Base-by-base conservation (phyloP, 164 flowering plant genomes). In the Nymphaea colorata region DNA sequence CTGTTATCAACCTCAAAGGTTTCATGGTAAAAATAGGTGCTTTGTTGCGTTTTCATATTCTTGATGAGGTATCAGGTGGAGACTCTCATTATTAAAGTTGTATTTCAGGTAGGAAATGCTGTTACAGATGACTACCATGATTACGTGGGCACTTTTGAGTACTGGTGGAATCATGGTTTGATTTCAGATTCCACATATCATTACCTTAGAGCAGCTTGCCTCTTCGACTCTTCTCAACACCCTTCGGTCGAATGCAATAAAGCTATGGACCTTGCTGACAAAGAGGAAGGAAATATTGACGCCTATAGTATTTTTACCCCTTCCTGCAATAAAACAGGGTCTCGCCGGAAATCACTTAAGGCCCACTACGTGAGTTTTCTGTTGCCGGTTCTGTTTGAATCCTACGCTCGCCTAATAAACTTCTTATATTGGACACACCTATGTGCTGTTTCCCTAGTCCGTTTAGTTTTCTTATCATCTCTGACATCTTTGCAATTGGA, bases 101-200 rank as follows among this genome's bases (percentile, higher is more conserved):
- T 61, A 4, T 66, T 68, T 74, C 72, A 94, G 98, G 98, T 91
- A 65, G 99, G 99, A 47, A 94, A 94, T 82, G 96, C 92, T 65
- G 97, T 91, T 41, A 94, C 85, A 8, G 99, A 94, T 82, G 98
- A 94, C 79, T 84, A 84, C 75, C 81, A 86, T 77, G 99, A 94
- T 75, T 87, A 73, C 68, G 64, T 94, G 66, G 99, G 99, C 71
- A 89, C 97, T 6, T 94, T 94, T 70, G 93, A 94, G 81, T 91
- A 89, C 76, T 91, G 97, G 98, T 91, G 99, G 99, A 86, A 90
- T 43, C 97, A 88, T 74, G 99, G 95, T 64, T 70, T 94, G 75
- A 91, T 91, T 67, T 94, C 99, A 41, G 99, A 91, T 82, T 80
- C 88, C 8, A 90, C 99, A 17, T 91, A 88, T 79, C 76, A 70